Evolutionary conservation across 345 rosid genomes (phyloP).

Genomic region (Salix viminalis): DNA sequence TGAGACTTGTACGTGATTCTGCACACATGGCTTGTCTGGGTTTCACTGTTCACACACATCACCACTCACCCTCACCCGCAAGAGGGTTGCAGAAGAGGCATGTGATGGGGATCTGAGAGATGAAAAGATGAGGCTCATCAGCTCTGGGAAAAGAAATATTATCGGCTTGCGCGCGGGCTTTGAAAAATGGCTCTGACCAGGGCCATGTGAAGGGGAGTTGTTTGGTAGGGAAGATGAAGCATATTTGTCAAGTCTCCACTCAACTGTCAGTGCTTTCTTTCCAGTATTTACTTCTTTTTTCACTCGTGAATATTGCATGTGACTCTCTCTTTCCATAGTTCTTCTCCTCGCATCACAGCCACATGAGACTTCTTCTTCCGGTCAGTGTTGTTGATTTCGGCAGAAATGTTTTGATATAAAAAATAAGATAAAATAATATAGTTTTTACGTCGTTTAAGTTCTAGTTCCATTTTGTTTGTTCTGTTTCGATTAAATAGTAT

Average conservation of each 20-base stretch:
- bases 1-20: not conserved
- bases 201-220: not conserved
- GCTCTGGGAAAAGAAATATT: not conserved
- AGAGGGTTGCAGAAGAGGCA: not conserved
- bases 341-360: slow-evolving; percentile 4
- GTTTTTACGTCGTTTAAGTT: too few relatives aligned
- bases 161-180: not conserved
- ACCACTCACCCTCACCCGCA: too few relatives aligned
- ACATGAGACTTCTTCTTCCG: too few relatives aligned
- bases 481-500: too few relatives aligned
- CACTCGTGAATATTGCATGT: not conserved
- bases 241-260: not conserved
- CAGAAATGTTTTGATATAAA: too few relatives aligned
- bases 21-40: slow-evolving; percentile 2
- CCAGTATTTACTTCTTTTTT: too few relatives aligned
- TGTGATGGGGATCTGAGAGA: not conserved
- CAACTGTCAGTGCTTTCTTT: too few relatives aligned
- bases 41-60: not conserved
- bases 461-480: too few relatives aligned
- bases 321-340: slow-evolving; percentile 10
- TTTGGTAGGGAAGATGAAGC: not conserved
- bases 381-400: too few relatives aligned
- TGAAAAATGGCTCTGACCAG: not conserved
- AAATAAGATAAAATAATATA: too few relatives aligned
- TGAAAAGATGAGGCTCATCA: not conserved